These are phyloP conservation scores for Oryza meridionalis DNA, from an alignment of 176 grass and related monocot species.

Conservation along the genomic window DNA sequence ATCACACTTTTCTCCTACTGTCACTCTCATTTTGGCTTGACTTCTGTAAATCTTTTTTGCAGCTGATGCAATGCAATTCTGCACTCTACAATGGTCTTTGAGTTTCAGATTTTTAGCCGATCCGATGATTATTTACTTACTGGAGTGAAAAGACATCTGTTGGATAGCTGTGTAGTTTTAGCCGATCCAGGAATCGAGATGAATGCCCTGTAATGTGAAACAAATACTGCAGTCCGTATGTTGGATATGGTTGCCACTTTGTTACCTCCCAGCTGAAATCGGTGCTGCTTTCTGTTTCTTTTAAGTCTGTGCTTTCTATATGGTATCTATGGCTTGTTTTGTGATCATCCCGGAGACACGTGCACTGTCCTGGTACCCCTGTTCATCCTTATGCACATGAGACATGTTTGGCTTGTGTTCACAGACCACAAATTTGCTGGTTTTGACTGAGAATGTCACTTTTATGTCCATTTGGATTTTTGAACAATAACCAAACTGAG, in stretches of 20 bases:
- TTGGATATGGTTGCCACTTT: not conserved
- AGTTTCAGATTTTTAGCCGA: not conserved
- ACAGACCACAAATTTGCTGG: not conserved
- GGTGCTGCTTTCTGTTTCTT: not conserved
- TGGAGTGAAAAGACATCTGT: not conserved
- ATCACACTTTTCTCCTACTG: not conserved
- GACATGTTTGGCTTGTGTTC: not conserved
- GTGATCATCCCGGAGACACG: not conserved
- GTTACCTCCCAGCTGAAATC: not conserved
- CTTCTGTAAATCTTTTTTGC: slow-evolving; percentile 21
- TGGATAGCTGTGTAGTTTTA: slow-evolving; percentile 32
- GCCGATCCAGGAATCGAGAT: slow-evolving; percentile 12
- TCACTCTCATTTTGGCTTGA: slow-evolving; percentile 25
- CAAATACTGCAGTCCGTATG: not conserved
- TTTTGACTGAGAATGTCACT: not conserved
- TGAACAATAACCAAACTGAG: not conserved
- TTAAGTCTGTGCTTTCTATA: not conserved
- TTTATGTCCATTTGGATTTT: not conserved
- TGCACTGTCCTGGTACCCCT: slow-evolving; percentile 1
- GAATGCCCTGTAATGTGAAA: not conserved
- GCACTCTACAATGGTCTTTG: not conserved
- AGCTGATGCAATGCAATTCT: slow-evolving; percentile 47
- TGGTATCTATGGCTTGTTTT: not conserved
- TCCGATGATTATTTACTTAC: not conserved
- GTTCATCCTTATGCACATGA: not conserved